Conservation (phyloP, 2,329 filamentous ascomycete genomes). For the Apiospora hydei region DNA sequence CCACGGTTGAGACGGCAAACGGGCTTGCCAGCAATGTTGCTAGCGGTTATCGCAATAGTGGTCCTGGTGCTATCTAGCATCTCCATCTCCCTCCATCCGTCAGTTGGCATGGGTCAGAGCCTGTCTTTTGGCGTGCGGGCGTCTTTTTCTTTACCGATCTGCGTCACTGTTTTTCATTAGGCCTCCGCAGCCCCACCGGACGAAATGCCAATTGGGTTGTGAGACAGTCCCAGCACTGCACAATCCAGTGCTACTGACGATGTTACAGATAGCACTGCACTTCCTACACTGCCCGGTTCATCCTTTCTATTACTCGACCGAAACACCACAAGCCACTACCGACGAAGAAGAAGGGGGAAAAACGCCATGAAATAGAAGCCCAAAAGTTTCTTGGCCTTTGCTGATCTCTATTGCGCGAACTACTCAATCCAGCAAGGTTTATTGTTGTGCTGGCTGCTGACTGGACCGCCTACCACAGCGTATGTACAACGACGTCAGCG, state of each 20-base stretch:
- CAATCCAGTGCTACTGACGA: neutral
- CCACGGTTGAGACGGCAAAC: constrained; percentile 8
- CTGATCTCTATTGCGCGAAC: neutral
- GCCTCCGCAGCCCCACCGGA: constrained; percentile 8
- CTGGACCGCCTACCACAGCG: neutral
- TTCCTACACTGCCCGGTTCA: constrained; percentile 2
- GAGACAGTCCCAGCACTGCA: constrained; percentile 15
- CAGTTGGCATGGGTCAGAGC: neutral
- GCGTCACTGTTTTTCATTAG: constrained; percentile 16
- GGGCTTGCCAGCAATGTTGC: neutral
- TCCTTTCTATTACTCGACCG: neutral
- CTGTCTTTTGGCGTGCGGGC: neutral
- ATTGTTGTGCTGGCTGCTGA: neutral
- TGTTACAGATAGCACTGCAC: neutral
- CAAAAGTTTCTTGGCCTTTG: constrained; percentile 1
- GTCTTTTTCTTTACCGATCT: constrained; percentile 9
- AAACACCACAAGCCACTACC: constrained; percentile 3
- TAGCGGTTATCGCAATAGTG: neutral
- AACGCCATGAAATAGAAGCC: neutral
- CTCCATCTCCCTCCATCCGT: neutral
- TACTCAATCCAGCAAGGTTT: neutral
- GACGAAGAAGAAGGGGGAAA: neutral
- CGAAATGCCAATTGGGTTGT: constrained; percentile 16
- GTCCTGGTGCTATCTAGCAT: neutral
- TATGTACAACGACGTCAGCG: constrained; percentile 22